Base-by-base conservation (phyloP, 331 rosid genomes). In the Quercus lobata region DNA sequence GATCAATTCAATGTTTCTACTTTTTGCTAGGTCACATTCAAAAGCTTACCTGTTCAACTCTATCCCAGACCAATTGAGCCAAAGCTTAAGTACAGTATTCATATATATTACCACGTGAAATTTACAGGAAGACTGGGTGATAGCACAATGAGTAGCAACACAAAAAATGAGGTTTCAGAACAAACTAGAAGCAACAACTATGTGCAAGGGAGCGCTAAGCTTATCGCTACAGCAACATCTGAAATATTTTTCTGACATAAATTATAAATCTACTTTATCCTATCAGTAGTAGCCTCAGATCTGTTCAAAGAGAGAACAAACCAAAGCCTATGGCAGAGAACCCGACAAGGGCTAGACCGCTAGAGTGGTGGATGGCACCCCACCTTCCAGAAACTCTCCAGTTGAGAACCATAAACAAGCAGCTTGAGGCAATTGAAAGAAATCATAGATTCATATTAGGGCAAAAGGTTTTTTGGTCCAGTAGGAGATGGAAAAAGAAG, bases 121-220 rank as follows among this genome's bases (percentile, higher is more conserved):
- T 57, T 86, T 81, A 84, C 89, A 91, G 98, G 97, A 92, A 79
- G 97, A 91, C 61, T 92, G 98, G 98, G 98, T 85, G 98, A 92
- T 66, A 91, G 98, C 85, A 86, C 97, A 0, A 88, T 94, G 78
- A 94, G 98, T 81, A 94, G 97, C 88, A 87, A 87, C 86, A 87
- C 93, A 46, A 49, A 88, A 85, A 88, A 76, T 86, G 93, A 89
- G 97, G 79, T 88, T 91, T 79, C 98, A 87, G 83, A 87, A 87
- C 87, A 92, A 91, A 87, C 76, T 88, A 81, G 98, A 94, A 78
- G 98, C 98, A 52, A 75, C 92, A 71, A 92, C 93, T 49, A 90
- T 93, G 77, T 89, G 97, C 10, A 93, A 94, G 85, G 86, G 97
- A 87, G 98, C 98, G 53, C 88, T 92, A 6, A 6, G 98, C 97